A percentile compares a stretch with the other conserved stretches of the same genome.
Evolutionary conservation across 495 filamentous ascomycete genomes (phyloP).

Genomic region (Niebla homalea): DNA sequence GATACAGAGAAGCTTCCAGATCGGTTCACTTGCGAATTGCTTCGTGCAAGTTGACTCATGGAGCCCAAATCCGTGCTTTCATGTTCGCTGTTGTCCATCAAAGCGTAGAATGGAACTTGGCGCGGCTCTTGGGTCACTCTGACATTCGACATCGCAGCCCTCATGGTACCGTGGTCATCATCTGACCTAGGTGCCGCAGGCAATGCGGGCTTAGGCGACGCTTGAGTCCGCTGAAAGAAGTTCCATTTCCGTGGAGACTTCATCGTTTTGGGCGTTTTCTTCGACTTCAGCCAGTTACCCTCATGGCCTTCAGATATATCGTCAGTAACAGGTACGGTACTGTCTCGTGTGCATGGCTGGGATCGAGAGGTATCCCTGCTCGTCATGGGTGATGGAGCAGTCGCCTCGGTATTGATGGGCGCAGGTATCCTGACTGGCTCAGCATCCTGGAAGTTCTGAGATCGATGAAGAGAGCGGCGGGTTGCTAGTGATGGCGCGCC

Average conservation of each 20-base stretch:
- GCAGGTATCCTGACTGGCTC: conserved; percentile 28
- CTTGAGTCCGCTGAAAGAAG: conserved; percentile 62
- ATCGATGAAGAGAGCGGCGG: conserved; percentile 37
- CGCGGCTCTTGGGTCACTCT: conserved; percentile 26
- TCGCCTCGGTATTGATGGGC: conserved; percentile 20
- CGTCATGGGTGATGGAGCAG: conserved; percentile 19
- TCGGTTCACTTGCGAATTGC: conserved; percentile 14
- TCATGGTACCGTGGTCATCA: conserved; percentile 25
- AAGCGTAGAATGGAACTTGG: conserved; percentile 64
- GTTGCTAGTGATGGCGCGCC: conserved; percentile 34
- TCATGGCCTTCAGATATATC: conserved; percentile 25
- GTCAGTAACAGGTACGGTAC: conserved; percentile 4
- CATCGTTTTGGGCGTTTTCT: conserved; percentile 18
- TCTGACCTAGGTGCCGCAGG: conserved; percentile 24
- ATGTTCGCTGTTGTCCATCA: conserved; percentile 61
- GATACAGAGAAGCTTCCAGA: neutral
- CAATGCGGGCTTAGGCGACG: conserved; percentile 27
- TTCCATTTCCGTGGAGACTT: conserved; percentile 57
- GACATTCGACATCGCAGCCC: conserved; percentile 28
- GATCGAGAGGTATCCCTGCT: conserved; percentile 18
- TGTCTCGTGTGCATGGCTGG: conserved; percentile 9
- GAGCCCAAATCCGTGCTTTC: conserved; percentile 20
- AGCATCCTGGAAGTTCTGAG: conserved; percentile 27
- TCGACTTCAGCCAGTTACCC: conserved; percentile 25
- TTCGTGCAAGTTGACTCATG: neutral